Evolutionary conservation across 2,329 filamentous ascomycete genomes (phyloP).

Genomic region (Cryphonectria parasitica): DNA sequence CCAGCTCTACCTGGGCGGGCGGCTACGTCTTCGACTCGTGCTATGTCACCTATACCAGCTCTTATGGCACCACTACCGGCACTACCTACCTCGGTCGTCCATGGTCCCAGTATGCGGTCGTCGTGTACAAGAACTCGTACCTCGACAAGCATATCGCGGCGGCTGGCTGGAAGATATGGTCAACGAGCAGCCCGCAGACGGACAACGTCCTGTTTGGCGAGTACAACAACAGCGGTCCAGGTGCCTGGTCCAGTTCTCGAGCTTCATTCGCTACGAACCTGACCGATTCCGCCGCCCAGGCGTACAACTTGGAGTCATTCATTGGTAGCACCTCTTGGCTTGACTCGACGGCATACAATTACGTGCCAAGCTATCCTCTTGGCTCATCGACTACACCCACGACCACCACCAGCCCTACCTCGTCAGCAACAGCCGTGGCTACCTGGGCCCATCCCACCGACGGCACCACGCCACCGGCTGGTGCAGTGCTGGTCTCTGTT

Average conservation of each 20-base stretch:
- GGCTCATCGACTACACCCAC: slow-evolving; percentile 19
- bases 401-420: slow-evolving; percentile 33
- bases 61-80: slow-evolving; percentile 29
- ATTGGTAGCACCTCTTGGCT: slow-evolving; percentile 47
- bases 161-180: slow-evolving; percentile 41
- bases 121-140: slow-evolving; percentile 42
- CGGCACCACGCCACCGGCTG: slow-evolving; percentile 44
- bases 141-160: slow-evolving; percentile 40
- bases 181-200: slow-evolving; percentile 39
- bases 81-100: slow-evolving; percentile 35
- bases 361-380: slow-evolving; percentile 41
- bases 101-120: slow-evolving; percentile 36
- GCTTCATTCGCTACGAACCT: slow-evolving; percentile 43
- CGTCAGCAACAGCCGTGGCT: slow-evolving; percentile 34
- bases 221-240: slow-evolving; percentile 38
- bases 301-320: slow-evolving; percentile 43
- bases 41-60: slow-evolving; percentile 32
- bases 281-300: slow-evolving; percentile 39
- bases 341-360: slow-evolving; percentile 45
- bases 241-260: slow-evolving; percentile 39
- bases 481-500: slow-evolving; percentile 47
- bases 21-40: slow-evolving; percentile 41
- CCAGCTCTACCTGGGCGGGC: slow-evolving; percentile 36
- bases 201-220: slow-evolving; percentile 41
- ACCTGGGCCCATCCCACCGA: slow-evolving; percentile 44